Percentiles rank a stretch among this genome's conserved stretches.
These are phyloP conservation scores for Chenopodium suecicum DNA, from an alignment of 148 eudicot genomes.

Conservation along the genomic window DNA sequence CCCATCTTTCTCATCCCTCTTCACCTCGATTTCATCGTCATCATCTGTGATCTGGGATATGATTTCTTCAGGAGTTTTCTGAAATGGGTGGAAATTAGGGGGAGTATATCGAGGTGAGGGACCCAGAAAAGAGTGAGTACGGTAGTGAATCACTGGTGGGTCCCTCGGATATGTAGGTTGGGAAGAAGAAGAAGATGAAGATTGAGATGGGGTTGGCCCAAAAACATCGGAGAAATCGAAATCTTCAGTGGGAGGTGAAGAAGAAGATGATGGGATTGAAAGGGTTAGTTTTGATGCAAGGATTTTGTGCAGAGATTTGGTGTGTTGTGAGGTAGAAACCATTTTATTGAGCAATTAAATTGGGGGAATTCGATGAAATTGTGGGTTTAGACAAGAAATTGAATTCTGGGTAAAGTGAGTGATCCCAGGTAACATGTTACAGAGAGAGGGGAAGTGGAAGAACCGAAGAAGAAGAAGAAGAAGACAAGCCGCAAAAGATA, in stretches of 20 bases:
- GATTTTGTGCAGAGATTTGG: conserved; percentile 51
- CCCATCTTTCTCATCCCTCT: conserved; percentile 17
- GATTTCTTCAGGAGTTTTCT: conserved; percentile 32
- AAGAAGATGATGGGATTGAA: conserved; percentile 59
- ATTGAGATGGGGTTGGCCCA: conserved; percentile 39
- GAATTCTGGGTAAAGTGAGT: too few species aligned
- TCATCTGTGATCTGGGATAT: conserved; percentile 40
- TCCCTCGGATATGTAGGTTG: conserved; percentile 23
- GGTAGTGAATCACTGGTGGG: conserved; percentile 60
- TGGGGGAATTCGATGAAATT: too few species aligned
- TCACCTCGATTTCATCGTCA: conserved; percentile 32
- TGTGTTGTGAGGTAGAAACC: conserved; percentile 42
- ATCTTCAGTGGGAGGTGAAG: conserved; percentile 35
- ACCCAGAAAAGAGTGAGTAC: conserved; percentile 82
- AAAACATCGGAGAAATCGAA: conserved; percentile 71
- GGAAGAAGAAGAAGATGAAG: conserved; percentile 28
- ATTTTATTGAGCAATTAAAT: conserved; percentile 15
- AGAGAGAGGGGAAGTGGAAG: too few species aligned
- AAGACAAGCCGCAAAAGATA: too few species aligned
- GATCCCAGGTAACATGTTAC: too few species aligned
- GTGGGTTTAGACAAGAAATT: too few species aligned
- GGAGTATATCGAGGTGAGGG: conserved; percentile 64
- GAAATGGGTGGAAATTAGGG: conserved; percentile 41
- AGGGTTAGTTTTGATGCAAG: conserved; percentile 59
- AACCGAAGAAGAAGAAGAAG: too few species aligned